Percentiles rank a stretch among this genome's conserved stretches.
Conservation (phyloP, 2,329 filamentous ascomycete species). For the Nigrospora oryzae region DNA sequence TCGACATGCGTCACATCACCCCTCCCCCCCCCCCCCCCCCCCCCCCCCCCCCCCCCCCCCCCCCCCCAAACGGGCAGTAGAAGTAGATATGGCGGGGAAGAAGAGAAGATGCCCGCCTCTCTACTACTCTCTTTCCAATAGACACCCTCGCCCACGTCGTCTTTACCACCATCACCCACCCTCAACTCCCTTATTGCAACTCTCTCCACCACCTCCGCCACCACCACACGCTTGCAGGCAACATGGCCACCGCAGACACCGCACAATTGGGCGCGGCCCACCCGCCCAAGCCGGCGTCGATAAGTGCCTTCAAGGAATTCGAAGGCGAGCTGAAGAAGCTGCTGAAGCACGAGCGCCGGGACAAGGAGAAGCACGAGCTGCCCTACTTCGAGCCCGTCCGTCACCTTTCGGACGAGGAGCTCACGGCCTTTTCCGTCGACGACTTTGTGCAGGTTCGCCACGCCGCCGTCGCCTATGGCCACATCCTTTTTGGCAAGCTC, state of each 20-base stretch:
- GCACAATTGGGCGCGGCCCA: constrained; percentile 40
- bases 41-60: no score
- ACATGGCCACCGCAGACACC: constrained; percentile 43
- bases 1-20: no score
- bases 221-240: neutral
- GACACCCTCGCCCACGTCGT: no score
- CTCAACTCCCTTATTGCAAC: neutral
- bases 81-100: neutral
- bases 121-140: neutral
- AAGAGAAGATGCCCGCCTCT: neutral
- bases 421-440: constrained; percentile 25
- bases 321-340: constrained; percentile 41
- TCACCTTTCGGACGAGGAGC: constrained; percentile 27
- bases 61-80: neutral
- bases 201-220: neutral
- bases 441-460: constrained; percentile 36
- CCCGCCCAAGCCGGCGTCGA: constrained; percentile 38
- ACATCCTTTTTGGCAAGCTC: constrained; percentile 40
- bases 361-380: constrained; percentile 38
- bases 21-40: no score
- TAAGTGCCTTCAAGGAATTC: constrained; percentile 39
- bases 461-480: constrained; percentile 35
- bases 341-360: constrained; percentile 29
- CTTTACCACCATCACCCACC: neutral
- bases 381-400: constrained; percentile 44